A percentile compares a stretch with the other conserved stretches of the same genome.
Conservation (phyloP, 371 early-diverging fungal species). For the Apophysomyces sp. region DNA sequence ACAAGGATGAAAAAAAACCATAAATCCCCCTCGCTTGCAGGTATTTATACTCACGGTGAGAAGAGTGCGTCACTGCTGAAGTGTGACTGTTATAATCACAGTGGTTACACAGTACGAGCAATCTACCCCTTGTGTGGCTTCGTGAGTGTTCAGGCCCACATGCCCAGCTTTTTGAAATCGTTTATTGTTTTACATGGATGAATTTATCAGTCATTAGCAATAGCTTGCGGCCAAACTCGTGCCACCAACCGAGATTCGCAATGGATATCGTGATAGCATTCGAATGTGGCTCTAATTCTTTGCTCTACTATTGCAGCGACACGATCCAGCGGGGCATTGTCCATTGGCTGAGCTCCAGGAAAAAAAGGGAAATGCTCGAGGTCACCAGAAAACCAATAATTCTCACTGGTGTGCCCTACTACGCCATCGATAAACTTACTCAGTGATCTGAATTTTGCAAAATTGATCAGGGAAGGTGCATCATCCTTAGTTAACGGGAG, state of each 20-base stretch:
- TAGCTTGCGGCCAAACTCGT: neutral
- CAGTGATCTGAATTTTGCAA: slow-evolving; percentile 36
- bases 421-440: slow-evolving; percentile 22
- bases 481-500: neutral
- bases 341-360: neutral
- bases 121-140: too few relatives aligned
- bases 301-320: slow-evolving; percentile 14
- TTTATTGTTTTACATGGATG: too few relatives aligned
- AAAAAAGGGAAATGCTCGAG: slow-evolving; percentile 34
- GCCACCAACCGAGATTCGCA: slow-evolving; percentile 2
- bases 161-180: too few relatives aligned
- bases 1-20: neutral
- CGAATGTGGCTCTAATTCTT: slow-evolving; percentile 5
- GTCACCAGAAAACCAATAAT: slow-evolving; percentile 34
- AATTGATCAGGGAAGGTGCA: slow-evolving; percentile 25
- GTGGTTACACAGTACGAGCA: neutral
- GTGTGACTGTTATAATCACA: neutral
- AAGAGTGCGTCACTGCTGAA: neutral
- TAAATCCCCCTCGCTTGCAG: neutral
- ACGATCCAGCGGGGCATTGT: slow-evolving; percentile 16
- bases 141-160: too few relatives aligned
- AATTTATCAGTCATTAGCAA: too few relatives aligned
- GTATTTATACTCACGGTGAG: neutral
- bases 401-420: slow-evolving; percentile 20
- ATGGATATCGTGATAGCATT: slow-evolving; percentile 10